These are phyloP conservation scores for Pleurotus citrinopileatus DNA, from an alignment of 768 basidiomycete genomes.

Conservation along the genomic window DNA sequence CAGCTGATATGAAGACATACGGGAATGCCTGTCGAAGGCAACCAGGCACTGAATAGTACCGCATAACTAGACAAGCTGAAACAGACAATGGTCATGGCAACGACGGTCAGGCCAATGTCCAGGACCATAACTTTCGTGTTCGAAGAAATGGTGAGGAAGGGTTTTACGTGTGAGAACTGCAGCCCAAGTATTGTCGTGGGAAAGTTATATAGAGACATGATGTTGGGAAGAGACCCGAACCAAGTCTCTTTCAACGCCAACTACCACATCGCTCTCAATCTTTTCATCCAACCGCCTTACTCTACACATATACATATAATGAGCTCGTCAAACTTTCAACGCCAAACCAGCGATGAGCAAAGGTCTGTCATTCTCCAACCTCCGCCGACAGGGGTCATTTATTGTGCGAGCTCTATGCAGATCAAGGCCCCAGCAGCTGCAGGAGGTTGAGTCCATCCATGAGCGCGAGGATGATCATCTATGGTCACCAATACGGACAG, in stretches of 20 bases:
- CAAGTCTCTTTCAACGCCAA: too few relatives aligned
- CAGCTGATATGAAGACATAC: constrained; percentile 36
- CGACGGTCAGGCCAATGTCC: constrained; percentile 43
- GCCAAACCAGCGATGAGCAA: neutral
- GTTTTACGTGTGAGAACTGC: too few relatives aligned
- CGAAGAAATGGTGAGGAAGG: neutral
- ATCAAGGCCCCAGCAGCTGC: neutral
- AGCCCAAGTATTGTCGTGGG: neutral
- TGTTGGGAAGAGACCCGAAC: neutral
- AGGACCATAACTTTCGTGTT: constrained; percentile 12
- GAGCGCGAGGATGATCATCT: constrained; percentile 18
- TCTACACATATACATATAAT: neutral
- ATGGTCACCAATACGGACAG: constrained; percentile 35
- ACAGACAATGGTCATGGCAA: constrained; percentile 47
- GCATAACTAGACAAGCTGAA: constrained; percentile 60
- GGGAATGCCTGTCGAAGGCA: constrained; percentile 46
- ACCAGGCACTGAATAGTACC: constrained; percentile 61
- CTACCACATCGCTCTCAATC: too few relatives aligned
- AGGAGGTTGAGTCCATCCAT: constrained; percentile 15
- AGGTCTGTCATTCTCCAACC: constrained; percentile 23
- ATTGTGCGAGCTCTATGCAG: neutral
- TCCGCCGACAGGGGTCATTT: neutral
- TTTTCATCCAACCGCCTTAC: too few relatives aligned
- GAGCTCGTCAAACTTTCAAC: neutral
- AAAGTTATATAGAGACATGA: neutral